Base-by-base conservation (phyloP, 2,329 filamentous ascomycete genomes). In the Gaeumannomyces tritici region DNA sequence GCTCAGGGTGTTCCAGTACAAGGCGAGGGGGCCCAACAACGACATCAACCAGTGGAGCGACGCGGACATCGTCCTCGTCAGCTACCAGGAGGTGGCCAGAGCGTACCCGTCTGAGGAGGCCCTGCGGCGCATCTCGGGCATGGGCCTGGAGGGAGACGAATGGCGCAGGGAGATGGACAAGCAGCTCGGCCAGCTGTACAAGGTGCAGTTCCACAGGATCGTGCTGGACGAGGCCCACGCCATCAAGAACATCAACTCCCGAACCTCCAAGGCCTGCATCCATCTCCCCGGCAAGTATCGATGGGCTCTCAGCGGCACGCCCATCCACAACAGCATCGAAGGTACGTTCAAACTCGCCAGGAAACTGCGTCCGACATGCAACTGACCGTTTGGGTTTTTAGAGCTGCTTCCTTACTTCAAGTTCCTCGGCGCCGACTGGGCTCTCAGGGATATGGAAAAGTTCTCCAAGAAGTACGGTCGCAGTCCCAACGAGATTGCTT, bases 141-240 rank as follows among this genome's bases (percentile, higher is more conserved):
- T 57, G 27, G 51, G 27, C 2, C n/a, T 69, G 1, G 57, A 47
- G 1, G 54, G 18, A 15, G 55, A 55, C 1, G 55, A 2, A 21
- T 62, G 61, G 61, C 35, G 42, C 12, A 13, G 26, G 2, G 13
- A 60, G 28, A 6, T 78, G 68, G 7, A 67, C 71, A 64, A 68
- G 0, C 59, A 73, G 0, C 68, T 76, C 4, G 77, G 75, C 0
- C 59, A 69, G 6, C 67, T 80, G 1, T 77, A 79, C 64, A 55
- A 59, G 1, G 66, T 77, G 4, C 69, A 73, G 0, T 84, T 78
- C 73, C 77, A 81, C 55, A 72, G 85, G 1, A 64, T 87, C 4
- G 76, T 86, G 1, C 71, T 86, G 0, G 84, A 87, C 57, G 84
- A 87, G 66, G 82, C 79, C 0, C 83, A 86, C 60, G 67, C 66